phyloP scores from a whole-genome alignment of 257 asterid species.

The Marsdenia floribunda region DNA sequence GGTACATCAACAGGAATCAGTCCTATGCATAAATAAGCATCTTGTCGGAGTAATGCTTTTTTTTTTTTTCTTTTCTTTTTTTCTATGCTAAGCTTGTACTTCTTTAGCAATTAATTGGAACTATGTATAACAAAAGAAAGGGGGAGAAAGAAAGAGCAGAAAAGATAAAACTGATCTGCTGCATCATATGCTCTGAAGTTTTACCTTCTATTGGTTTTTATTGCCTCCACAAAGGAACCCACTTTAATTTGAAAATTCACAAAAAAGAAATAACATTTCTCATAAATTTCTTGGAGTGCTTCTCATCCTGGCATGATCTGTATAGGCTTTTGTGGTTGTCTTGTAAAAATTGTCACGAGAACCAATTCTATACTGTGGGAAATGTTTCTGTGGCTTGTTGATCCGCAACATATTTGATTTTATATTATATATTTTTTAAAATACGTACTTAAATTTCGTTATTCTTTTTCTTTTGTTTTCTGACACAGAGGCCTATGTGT shows the following conservation, averaged over 20 bases:
- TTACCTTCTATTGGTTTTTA: no score
- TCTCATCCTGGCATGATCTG: background rate
- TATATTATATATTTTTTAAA: no score
- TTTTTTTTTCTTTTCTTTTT: no score
- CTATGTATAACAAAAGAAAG: no score
- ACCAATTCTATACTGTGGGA: background rate
- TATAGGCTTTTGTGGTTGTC: background rate
- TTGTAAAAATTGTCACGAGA: background rate
- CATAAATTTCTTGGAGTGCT: background rate
- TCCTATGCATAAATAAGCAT: background rate
- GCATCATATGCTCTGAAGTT: no score
- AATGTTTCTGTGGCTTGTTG: background rate
- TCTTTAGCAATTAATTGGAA: no score
- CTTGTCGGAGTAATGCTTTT: background rate
- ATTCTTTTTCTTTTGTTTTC: background rate
- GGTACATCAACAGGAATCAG: background rate
- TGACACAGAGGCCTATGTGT: background rate
- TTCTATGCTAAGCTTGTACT: background rate
- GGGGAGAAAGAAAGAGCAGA: no score
- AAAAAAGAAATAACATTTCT: background rate
- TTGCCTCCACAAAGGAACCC: no score
- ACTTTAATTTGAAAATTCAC: no score
- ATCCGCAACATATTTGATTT: background rate
- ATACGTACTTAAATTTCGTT: no score
- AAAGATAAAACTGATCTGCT: no score